Percentiles rank a stretch among this genome's conserved stretches.
phyloP scores from a whole-genome alignment of 78 protist genomes.

The Isochrysis galbana region DNA sequence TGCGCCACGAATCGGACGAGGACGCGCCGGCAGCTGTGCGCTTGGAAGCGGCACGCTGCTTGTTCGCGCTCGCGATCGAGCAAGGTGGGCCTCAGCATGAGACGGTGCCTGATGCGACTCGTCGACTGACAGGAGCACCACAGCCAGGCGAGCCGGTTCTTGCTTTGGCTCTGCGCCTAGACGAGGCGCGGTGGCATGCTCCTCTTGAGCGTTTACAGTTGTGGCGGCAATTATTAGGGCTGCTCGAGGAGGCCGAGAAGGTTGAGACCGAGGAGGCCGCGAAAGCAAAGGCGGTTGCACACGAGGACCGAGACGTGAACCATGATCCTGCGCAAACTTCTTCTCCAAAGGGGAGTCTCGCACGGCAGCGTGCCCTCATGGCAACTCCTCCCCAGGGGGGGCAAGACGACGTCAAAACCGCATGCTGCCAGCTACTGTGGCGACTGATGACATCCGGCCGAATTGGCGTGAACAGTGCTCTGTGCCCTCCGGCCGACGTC shows the following conservation, averaged over 20 bases:
- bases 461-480: not conserved
- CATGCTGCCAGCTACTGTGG: not conserved
- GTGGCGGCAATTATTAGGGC: not conserved
- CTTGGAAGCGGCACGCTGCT: not conserved
- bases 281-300: not conserved
- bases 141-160: not conserved
- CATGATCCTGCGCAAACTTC: not conserved
- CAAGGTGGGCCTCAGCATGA: not conserved
- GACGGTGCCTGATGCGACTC: not conserved
- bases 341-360: not conserved
- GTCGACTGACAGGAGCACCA: not conserved
- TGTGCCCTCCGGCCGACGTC: not conserved
- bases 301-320: not conserved
- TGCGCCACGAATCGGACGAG: not conserved
- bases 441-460: not conserved
- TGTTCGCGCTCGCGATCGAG: not conserved
- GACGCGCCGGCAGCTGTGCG: not conserved
- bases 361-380: not conserved
- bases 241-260: not conserved
- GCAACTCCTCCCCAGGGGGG: no score
- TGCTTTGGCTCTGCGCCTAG: not conserved
- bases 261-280: not conserved
- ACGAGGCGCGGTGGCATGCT: not conserved
- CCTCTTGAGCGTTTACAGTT: not conserved
- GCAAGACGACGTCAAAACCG: not conserved